Base-by-base conservation (phyloP, 148 eudicot genomes). In the Mesembryanthemum crystallinum region DNA sequence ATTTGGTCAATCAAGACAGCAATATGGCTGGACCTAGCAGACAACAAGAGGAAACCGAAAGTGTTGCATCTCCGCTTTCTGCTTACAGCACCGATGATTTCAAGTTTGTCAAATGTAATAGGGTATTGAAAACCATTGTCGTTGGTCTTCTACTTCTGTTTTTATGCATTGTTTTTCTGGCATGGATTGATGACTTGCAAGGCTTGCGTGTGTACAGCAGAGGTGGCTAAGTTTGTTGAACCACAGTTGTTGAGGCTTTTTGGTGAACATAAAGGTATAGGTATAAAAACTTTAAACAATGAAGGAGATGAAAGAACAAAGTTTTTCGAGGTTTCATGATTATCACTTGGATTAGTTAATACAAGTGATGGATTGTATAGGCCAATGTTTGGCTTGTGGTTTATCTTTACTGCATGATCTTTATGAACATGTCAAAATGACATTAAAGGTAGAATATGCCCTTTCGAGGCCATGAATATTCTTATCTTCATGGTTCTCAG, bases 141-240 rank as follows among this genome's bases (percentile, higher is more conserved):
- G n/a, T 83, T 15, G 83, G 83, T 55, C 29, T 86, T 55, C 65
- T 83, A 35, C 35, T 81, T 30, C 35, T 81, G 51, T 28, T 76
- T 21, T 20, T 86, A 10, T 83, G 65, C 69, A 57, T 82, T 58
- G 72, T 77, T 58, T 71, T 73, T 15, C 37, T 61, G 30, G n/a
- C 47, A n/a, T 47, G 42, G 52, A 60, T 72, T 69, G 72, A 74
- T 23, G 68, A 73, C 67, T 54, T 75, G 57, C 77, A 73, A 58
- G 47, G 32, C 47, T 21, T 76, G 11, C 77, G 55, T 42, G 9
- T 49, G 55, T 76, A 72, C 57, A 73, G 62, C 37, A 64, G 59
- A 35, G 71, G 37, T 39, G 66, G 72, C 10, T 20, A 29, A 61
- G 54, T 17, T 49, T 52, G 52, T 59, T 45, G 68, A 30, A 59